Evolutionary conservation across 176 grass and related monocot species (phyloP), one percentile per base, ranked within the genome.

Genomic region (Thalia dealbata): DNA sequence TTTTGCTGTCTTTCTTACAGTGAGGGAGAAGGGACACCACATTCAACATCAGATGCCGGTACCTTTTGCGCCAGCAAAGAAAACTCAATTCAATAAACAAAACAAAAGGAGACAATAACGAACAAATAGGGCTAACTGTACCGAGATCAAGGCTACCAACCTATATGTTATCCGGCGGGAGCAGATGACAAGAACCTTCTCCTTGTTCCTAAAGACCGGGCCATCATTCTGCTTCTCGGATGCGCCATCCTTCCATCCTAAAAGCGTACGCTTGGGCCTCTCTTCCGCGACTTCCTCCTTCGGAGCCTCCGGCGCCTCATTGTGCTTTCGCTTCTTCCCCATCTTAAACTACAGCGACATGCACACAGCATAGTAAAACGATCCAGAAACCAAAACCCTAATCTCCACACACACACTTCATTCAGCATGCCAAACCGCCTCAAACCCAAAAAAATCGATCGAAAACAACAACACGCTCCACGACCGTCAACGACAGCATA

Each of bases 1-100:
- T 55, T 83, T 99, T 99, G 83, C 87, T 99, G 73, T 99, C 95
- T 76, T 93, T 99, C 81, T 99, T 99, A 29, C 80, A 80, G 56
- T 93, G 95, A 24, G 95, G 90, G 45, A 99, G 78, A 43, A 97
- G 71, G 7, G 87, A 91, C 35, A 91, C 79, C 25, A 99, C 5
- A 59, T 91, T 90, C 68, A 81, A 81, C 95, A 99, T 99, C 67
- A 93, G 66, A 81, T 93, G 90, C 26, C 87, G 85, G 69, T 93
- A 99, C 79, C 95, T 93, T 41, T 73, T n/a, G 23, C 3, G 32
- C 58, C 38, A 87, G 24, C 35, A 75, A 0, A 50, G 0, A 3
- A 19, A 75, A 35, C 19, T 13, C n/a, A 69, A 59, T 61, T 59
- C 32, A 19, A 71, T 38, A 51, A 68, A 50, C n/a, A n/a, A 77